A percentile compares a stretch with the other conserved stretches of the same genome.
phyloP scores from a whole-genome alignment of 1,284 basidiomycete genomes.

The Amylostereum chailletii region DNA sequence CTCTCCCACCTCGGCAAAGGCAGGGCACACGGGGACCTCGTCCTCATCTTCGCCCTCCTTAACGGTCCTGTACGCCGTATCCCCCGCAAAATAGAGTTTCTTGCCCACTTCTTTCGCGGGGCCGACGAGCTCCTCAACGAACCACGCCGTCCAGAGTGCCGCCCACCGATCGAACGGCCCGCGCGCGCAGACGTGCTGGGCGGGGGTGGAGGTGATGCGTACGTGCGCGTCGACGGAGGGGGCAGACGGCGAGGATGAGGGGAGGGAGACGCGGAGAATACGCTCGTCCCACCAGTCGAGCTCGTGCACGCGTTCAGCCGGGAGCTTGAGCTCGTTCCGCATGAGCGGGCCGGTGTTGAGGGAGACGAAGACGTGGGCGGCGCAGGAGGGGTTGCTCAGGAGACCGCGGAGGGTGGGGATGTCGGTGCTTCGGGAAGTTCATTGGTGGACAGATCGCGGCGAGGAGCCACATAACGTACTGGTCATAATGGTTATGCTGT shows the following conservation, averaged over 20 bases:
- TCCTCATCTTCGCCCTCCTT: slow-evolving; percentile 39
- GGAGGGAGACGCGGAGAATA: slow-evolving; percentile 28
- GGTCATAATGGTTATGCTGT: slow-evolving; percentile 68
- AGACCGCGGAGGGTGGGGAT: slow-evolving; percentile 41
- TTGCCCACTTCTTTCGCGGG: slow-evolving; percentile 13
- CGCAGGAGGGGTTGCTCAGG: slow-evolving; percentile 20
- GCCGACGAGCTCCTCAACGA: slow-evolving; percentile 30
- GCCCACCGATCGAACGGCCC: slow-evolving; percentile 38
- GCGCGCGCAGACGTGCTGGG: slow-evolving; percentile 43
- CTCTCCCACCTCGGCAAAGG: slow-evolving; percentile 59
- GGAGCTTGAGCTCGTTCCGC: slow-evolving; percentile 26
- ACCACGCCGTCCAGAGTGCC: slow-evolving; percentile 57
- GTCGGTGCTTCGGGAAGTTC: slow-evolving; percentile 35
- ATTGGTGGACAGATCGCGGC: not conserved
- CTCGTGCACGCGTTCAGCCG: slow-evolving; percentile 36
- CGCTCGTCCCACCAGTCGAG: slow-evolving; percentile 67
- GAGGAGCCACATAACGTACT: slow-evolving; percentile 27
- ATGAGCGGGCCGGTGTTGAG: slow-evolving; percentile 51
- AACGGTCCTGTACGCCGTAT: slow-evolving; percentile 54
- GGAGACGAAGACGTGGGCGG: slow-evolving; percentile 54
- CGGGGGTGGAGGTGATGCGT: slow-evolving; percentile 30
- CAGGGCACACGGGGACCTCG: slow-evolving; percentile 51
- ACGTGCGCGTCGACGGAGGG: slow-evolving; percentile 5
- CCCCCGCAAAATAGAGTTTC: slow-evolving; percentile 61
- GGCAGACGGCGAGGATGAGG: slow-evolving; percentile 7